Evolutionary conservation across 768 basidiomycete species (phyloP).

Genomic region (Pleurotus platypus): DNA sequence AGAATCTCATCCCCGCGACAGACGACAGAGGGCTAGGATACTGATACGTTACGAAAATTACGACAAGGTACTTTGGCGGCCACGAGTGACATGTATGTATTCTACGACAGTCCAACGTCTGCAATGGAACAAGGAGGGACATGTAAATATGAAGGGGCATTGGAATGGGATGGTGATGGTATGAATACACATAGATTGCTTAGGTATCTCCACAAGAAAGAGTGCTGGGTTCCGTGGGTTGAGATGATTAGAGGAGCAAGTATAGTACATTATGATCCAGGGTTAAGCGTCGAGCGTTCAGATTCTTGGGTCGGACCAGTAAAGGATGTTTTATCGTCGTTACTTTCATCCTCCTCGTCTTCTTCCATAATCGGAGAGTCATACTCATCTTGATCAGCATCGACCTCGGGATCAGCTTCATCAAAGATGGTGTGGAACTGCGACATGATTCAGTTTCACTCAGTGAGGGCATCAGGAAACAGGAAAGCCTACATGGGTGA

Average conservation of each 20-base stretch:
- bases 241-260: not conserved
- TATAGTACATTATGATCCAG: slow-evolving; percentile 1
- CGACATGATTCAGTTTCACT: slow-evolving; percentile 7
- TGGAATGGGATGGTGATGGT: not conserved
- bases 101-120: slow-evolving; percentile 3
- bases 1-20: no score
- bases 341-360: slow-evolving; percentile 35
- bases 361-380: slow-evolving; percentile 68
- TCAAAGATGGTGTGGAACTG: slow-evolving; percentile 74
- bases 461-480: not conserved
- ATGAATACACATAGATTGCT: slow-evolving; percentile 5
- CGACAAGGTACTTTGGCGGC: no score
- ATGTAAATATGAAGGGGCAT: not conserved
- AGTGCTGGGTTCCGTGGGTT: not conserved
- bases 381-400: slow-evolving; percentile 59
- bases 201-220: not conserved
- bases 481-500: slow-evolving; percentile 59
- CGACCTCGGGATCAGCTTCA: slow-evolving; percentile 58
- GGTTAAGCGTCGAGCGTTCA: not conserved
- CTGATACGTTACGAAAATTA: no score
- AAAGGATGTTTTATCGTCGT: slow-evolving; percentile 3
- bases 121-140: not conserved
- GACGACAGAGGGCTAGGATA: no score
- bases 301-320: slow-evolving; percentile 4
- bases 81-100: not conserved